These are phyloP conservation scores for Ephemerocybe angulata DNA, from an alignment of 768 basidiomycete species.

Conservation along the genomic window DNA sequence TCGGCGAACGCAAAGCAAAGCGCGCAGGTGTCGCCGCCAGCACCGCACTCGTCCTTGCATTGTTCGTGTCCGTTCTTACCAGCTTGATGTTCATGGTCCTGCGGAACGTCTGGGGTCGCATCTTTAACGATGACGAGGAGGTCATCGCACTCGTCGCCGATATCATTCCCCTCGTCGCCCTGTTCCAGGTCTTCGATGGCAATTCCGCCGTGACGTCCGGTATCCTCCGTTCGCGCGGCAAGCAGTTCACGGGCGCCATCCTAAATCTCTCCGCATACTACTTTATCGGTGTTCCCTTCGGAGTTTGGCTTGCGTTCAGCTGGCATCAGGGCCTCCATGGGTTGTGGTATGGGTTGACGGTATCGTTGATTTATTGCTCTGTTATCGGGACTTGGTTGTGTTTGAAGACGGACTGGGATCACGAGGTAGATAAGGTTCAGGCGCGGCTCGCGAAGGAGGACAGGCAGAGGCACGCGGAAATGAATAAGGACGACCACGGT, in stretches of 20 bases:
- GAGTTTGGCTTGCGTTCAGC: slow-evolving; percentile 72
- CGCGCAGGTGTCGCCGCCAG: slow-evolving; percentile 69
- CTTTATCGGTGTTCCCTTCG: slow-evolving; percentile 77
- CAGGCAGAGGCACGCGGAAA: slow-evolving; percentile 14
- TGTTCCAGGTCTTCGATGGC: slow-evolving; percentile 87
- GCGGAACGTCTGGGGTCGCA: slow-evolving; percentile 62
- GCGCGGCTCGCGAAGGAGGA: slow-evolving; percentile 47
- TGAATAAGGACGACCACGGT: too few species aligned
- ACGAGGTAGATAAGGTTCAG: slow-evolving; percentile 61
- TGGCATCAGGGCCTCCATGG: slow-evolving; percentile 58
- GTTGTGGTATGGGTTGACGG: slow-evolving; percentile 81
- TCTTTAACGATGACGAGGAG: slow-evolving; percentile 73
- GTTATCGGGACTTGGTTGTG: slow-evolving; percentile 51
- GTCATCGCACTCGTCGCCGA: slow-evolving; percentile 58
- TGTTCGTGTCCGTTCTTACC: slow-evolving; percentile 61
- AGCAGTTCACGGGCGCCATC: slow-evolving; percentile 74
- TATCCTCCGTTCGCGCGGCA: slow-evolving; percentile 79
- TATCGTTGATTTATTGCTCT: slow-evolving; percentile 58
- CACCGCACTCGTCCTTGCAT: slow-evolving; percentile 61
- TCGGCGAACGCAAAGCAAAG: slow-evolving; percentile 73
- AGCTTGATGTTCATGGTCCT: slow-evolving; percentile 57
- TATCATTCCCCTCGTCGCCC: slow-evolving; percentile 71
- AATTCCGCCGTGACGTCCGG: slow-evolving; percentile 64
- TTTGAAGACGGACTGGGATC: slow-evolving; percentile 63
- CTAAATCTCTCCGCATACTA: slow-evolving; percentile 84